Percentiles rank a stretch among this genome's conserved stretches.
Conservation (phyloP, 306 rosid genomes). For the Cyamopsis tetragonoloba region DNA sequence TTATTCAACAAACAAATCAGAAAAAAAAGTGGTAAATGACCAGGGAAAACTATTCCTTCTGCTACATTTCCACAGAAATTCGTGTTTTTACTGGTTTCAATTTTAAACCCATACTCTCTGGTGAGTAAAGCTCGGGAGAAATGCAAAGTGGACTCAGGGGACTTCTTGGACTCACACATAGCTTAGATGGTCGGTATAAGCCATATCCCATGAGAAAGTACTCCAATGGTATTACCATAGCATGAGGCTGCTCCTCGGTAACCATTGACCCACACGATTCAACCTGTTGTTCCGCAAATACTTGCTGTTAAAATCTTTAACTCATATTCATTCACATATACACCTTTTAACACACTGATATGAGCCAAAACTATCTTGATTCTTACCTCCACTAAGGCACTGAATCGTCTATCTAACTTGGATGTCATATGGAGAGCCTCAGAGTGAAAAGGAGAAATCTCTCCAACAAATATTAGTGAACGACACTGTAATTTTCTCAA, state of each 20-base stretch:
- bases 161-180: constrained; percentile 78
- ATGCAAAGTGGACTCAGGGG: constrained; percentile 86
- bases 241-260: constrained; percentile 94
- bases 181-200: constrained; percentile 59
- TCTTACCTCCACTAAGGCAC: constrained; percentile 88
- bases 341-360: background rate
- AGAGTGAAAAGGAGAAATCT: constrained; percentile 64
- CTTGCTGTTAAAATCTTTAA: constrained; percentile 5
- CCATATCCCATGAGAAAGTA: constrained; percentile 89
- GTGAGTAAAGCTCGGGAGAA: constrained; percentile 84
- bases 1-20: constrained; percentile 20
- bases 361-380: background rate
- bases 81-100: constrained; percentile 86
- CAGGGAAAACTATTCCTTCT: background rate
- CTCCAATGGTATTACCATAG: constrained; percentile 87
- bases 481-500: constrained; percentile 76
- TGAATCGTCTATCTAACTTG: constrained; percentile 70
- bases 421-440: constrained; percentile 80
- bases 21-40: constrained; percentile 9
- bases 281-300: constrained; percentile 48
- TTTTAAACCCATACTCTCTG: constrained; percentile 96
- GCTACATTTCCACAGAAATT: constrained; percentile 43
- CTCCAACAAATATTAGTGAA: constrained; percentile 82
- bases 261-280: constrained; percentile 94
- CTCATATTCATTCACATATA: background rate